These are phyloP conservation scores for Oryza glumipatula DNA, from an alignment of 176 grass and related monocot species.

Conservation along the genomic window DNA sequence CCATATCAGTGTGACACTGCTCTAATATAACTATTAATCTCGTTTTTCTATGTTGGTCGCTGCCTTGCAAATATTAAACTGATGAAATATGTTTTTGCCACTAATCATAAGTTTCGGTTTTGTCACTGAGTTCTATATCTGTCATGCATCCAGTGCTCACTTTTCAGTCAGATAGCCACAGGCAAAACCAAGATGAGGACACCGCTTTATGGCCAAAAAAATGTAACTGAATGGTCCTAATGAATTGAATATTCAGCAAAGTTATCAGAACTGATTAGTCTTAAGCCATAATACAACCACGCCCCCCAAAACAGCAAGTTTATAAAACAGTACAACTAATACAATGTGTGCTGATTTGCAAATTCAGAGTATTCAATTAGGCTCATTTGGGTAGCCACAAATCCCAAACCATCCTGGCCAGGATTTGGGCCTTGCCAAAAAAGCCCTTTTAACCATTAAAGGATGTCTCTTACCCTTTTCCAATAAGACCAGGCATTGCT, in stretches of 20 bases:
- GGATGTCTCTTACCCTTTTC: slow-evolving; percentile 72
- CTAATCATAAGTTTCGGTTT: background rate
- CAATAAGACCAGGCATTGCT: slow-evolving; percentile 60
- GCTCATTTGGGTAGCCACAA: background rate
- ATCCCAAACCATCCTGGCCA: background rate
- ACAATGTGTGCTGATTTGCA: slow-evolving; percentile 7
- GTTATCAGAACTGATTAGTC: background rate
- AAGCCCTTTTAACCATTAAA: background rate
- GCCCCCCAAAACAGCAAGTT: background rate
- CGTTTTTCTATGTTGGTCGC: background rate
- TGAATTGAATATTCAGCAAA: background rate
- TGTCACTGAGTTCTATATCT: background rate
- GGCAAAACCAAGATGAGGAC: background rate
- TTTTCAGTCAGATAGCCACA: too few species aligned
- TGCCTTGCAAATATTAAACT: background rate
- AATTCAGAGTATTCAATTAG: slow-evolving; percentile 16
- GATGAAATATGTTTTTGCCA: background rate
- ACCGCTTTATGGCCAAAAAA: background rate
- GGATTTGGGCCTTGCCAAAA: background rate
- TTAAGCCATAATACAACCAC: background rate
- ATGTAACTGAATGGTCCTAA: background rate
- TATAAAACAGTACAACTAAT: slow-evolving; percentile 16
- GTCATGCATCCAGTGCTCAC: background rate
- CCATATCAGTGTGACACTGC: background rate
- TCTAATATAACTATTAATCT: background rate